Base-by-base conservation (phyloP, 441 rosid species). In the Isatis lusitanica region DNA sequence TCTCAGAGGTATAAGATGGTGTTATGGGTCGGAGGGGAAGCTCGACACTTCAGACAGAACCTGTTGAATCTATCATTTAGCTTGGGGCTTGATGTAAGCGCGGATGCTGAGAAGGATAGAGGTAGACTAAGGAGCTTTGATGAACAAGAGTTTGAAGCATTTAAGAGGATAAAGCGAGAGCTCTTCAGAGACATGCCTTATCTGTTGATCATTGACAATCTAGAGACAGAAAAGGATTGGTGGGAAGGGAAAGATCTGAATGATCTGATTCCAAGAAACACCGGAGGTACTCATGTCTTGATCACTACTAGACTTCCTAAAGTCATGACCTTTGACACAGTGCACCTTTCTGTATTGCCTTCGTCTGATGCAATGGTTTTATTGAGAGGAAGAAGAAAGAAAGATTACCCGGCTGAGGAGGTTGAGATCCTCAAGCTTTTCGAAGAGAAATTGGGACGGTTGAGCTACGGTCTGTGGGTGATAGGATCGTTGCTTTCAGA, bases 1-100 rank as follows among this genome's bases (percentile, higher is more conserved):
- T 82, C 85, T 47, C 96, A 88, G 75, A 87, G 96, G 80, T 94
- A 94, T 63, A 94, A 90, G 83, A 87, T 83, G 97, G 92, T 92
- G 15, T 73, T 94, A 74, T 94, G 98, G 97, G 83, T 90, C 1
- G 92, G 96, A 11, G 98, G 98, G 7, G 97, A 94, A 80, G 91
- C 89, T 53, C 75, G 90, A 59, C 88, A 90, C 78, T 86, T 90
- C 74, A 81, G 93, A 78, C 98, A 93, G 79, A 91, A 93, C 79
- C 72, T 93, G 79, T 68, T 93, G 79, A 91, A 87, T 68, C 83
- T 94, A 30, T 94, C 98, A 8, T 82, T 87, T 38, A 85, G 83
- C 38, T 71, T 94, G 84, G 92, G 97, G 56, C 63, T 94, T 76
- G 97, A 94, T 79, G 91, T 94, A 76, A 89, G 91, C 15, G 95